Conservation (phyloP, 2,329 filamentous ascomycete genomes). For the Talaromyces islandicus region DNA sequence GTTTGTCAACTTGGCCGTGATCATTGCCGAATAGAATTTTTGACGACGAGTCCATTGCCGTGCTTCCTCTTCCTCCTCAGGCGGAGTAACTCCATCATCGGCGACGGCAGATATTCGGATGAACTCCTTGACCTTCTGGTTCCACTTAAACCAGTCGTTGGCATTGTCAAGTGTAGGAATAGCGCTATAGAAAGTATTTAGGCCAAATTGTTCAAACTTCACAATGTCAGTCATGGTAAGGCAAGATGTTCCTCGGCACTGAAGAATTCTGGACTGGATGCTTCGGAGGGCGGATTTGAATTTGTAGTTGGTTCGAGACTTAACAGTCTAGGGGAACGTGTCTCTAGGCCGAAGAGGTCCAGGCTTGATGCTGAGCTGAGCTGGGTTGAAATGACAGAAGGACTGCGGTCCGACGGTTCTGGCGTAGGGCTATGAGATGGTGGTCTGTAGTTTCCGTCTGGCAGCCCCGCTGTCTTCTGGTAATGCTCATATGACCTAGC, state of each 20-base stretch:
- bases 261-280: too few relatives aligned
- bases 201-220: constrained; percentile 4
- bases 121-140: constrained; percentile 9
- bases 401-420: too few relatives aligned
- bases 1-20: constrained; percentile 1
- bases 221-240: neutral
- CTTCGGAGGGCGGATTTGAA: too few relatives aligned
- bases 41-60: constrained; percentile 13
- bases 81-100: neutral
- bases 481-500: too few relatives aligned
- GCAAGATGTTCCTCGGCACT: constrained; percentile 1
- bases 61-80: constrained; percentile 2
- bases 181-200: constrained; percentile 4
- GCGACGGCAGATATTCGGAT: constrained; percentile 5
- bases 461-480: too few relatives aligned
- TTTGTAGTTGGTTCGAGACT: too few relatives aligned
- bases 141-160: constrained; percentile 9
- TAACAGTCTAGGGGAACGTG: too few relatives aligned
- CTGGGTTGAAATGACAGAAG: too few relatives aligned
- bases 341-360: too few relatives aligned
- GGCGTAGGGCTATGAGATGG: too few relatives aligned
- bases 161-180: constrained; percentile 9
- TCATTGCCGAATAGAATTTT: constrained; percentile 18
- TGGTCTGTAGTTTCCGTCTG: too few relatives aligned
- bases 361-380: too few relatives aligned